These are phyloP conservation scores for Orobanche coerulescens DNA, from an alignment of 257 asterid genomes.

Conservation along the genomic window DNA sequence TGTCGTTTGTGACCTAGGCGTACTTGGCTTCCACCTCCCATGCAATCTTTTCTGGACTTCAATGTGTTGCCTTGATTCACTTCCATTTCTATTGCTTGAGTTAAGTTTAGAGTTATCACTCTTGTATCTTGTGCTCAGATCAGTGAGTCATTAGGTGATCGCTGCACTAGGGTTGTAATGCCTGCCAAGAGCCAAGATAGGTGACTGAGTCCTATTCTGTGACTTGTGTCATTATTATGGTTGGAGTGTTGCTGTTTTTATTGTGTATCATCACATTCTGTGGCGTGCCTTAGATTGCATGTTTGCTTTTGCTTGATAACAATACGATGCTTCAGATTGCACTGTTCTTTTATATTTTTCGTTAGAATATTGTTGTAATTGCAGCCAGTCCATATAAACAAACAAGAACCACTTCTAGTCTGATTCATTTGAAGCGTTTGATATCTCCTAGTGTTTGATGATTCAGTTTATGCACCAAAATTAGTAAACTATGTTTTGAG, in stretches of 20 bases:
- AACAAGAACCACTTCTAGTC: neutral
- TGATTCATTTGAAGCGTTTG: neutral
- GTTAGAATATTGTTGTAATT: neutral
- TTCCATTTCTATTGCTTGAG: neutral
- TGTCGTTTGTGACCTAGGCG: neutral
- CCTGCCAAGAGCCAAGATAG: constrained; percentile 3
- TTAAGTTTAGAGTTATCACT: neutral
- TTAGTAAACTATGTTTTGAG: constrained; percentile 1
- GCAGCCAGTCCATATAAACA: neutral
- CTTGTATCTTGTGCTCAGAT: neutral
- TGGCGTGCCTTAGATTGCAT: neutral
- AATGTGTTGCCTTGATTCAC: neutral
- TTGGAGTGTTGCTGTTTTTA: neutral
- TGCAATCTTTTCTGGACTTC: neutral
- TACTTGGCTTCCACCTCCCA: neutral
- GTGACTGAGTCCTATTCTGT: constrained; percentile 6
- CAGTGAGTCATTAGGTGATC: neutral
- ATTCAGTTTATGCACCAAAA: neutral
- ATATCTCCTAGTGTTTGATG: constrained; percentile 13
- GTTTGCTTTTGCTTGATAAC: neutral
- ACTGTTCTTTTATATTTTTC: neutral
- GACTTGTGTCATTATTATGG: neutral
- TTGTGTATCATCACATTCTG: neutral
- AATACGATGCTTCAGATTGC: neutral
- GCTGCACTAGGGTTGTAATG: constrained; percentile 2